Percentiles rank a stretch among this genome's conserved stretches.
phyloP scores from a whole-genome alignment of 257 asterid species.

The Solanum chmielewskii region DNA sequence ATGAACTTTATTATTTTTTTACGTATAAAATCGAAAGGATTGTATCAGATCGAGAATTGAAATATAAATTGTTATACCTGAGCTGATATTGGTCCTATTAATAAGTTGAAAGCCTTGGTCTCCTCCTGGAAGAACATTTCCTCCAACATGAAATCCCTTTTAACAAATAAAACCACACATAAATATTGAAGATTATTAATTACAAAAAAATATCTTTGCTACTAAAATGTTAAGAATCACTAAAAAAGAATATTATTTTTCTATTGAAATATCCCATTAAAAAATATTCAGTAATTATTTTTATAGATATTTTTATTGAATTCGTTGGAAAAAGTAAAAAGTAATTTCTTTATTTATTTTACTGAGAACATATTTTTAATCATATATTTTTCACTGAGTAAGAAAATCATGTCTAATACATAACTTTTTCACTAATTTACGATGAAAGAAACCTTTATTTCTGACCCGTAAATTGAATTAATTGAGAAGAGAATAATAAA shows the following conservation, averaged over 20 bases:
- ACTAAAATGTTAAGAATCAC: neutral
- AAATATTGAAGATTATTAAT: neutral
- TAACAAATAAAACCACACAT: neutral
- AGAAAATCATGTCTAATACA: too few species aligned
- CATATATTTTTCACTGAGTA: too few species aligned
- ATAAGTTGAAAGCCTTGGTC: constrained; percentile 41
- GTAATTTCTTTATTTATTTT: too few species aligned
- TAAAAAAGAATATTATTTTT: accelerated
- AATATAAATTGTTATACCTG: constrained; percentile 25
- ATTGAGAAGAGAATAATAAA: neutral
- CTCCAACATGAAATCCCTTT: constrained; percentile 62
- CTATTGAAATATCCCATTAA: accelerated
- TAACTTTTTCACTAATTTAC: too few species aligned
- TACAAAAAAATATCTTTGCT: neutral
- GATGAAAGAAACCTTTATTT: too few species aligned
- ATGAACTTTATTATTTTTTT: neutral
- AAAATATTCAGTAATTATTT: accelerated
- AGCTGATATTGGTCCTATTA: constrained; percentile 35
- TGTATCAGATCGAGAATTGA: neutral
- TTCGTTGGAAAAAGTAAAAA: too few species aligned
- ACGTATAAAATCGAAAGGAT: neutral
- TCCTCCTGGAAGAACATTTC: constrained; percentile 42
- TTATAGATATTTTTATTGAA: accelerated
- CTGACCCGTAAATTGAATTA: accelerated
- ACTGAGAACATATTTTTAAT: too few species aligned